Evolutionary conservation across 371 early-diverging fungal species (phyloP), one percentile per base, ranked within the genome.

Genomic region (Polyrhizophydium stewartii): DNA sequence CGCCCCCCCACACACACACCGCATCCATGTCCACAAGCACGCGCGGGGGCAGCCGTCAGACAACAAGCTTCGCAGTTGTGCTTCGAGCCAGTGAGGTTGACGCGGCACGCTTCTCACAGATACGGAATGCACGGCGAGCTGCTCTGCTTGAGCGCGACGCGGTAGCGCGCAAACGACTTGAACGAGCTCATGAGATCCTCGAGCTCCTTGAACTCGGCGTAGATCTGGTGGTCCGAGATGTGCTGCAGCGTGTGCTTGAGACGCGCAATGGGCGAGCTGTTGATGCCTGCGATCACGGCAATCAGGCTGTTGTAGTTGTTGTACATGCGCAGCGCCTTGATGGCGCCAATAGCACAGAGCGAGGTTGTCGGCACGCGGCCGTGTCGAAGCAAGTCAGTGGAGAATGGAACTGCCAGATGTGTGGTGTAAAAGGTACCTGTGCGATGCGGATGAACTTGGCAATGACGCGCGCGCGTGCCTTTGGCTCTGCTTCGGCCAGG

Each of bases 291-390:
- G n/a, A 77, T 31, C 13, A 77, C 65, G 16, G 75, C 71, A 69
- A 74, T 69, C 2, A 74, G 67, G 9, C 67, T 69, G 60, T 77
- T 77, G 69, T 67, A 77, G 62, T 77, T 77, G 60, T 72, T 70
- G 37, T 33, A 41, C 49, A 58, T 58, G 0, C 71, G 58, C 12
- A 77, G 58, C n/a, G n/a, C n/a, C n/a, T n/a, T n/a, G n/a, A n/a
- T n/a, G n/a, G n/a, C n/a, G n/a, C 1, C 63, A 59, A 70, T 76
- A 58, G 1, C 13, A 28, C 52, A 51, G 25, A 27, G 32, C 21
- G 32, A n/a, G 40, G 27, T 24, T n/a, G n/a, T n/a, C n/a, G 21
- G 13, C n/a, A 0, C 24, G 19, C 16, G 40, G 56, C 12, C 37
- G 31, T 37, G 56, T 53, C 25, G 55, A 22, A 58, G 37, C 12